Evolutionary conservation across 148 eudicot species (phyloP), one percentile per base, ranked within the genome.

Genomic region (Euryodendron excelsum): DNA sequence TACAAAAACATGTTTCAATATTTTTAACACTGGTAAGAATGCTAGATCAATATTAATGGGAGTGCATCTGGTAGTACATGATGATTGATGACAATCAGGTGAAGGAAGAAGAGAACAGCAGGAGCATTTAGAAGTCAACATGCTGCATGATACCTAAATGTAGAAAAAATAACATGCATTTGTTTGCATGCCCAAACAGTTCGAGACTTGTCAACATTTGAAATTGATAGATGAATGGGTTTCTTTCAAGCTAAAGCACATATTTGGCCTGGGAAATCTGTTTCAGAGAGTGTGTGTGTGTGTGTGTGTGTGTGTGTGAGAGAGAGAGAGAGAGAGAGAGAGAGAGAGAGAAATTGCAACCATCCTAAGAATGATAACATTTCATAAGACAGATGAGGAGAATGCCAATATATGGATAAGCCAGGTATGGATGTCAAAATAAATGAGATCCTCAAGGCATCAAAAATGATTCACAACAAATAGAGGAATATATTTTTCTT

Each of bases 101-200:
- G 41, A 61, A 44, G 69, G 50, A 48, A 61, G 34, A 74, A 39
- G 2, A 39, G 4, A 39, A n/a, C n/a, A n/a, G n/a, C n/a, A n/a
- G n/a, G n/a, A n/a, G n/a, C 34, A 37, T 37, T 17, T 60, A 41
- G 36, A 60, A 60, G 69, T 39, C 78, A 60, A 75, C 30, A 62
- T 13, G 0, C 0, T 39, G 44, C 36, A 45, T 0, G 3, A 44
- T 39, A 61, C 17, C 27, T 1, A 17, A 39, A 17, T 6, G 18
- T 4, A 44, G 31, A 75, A 59, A 8, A 75, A 18, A 39, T 39
- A 14, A 25, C 14, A 10, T 33, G 4, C 23, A 21, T 56, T 25
- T 27, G 44, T 9, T 33, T 52, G 39, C 21, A 53, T 33, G 62
- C 21, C 75, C 6, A 55, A 23, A 31, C 20, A 56, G 66, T 44